Evolutionary conservation across 2,329 filamentous ascomycete species (phyloP), one percentile per base, ranked within the genome.

Genomic region (Ascochyta koolunga): DNA sequence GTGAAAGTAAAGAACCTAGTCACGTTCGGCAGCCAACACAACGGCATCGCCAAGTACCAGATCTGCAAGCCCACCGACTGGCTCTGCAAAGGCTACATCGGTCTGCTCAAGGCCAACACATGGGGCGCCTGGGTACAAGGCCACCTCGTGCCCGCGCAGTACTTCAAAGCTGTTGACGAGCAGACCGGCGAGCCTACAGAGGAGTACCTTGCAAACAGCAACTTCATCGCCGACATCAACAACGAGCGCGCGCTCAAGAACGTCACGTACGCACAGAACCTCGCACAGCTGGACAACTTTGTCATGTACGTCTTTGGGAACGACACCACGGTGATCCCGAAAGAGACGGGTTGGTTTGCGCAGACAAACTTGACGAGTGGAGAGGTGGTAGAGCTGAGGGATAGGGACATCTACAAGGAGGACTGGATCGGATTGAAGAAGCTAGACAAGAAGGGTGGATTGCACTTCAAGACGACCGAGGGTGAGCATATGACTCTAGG

Each of bases 211-310:
- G 85, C 87, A 62, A 74, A 86, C 70, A 95, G 90, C 66, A 93
- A 93, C 72, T 97, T 96, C 75, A 80, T 99, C 8, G 95, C 93
- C 9, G 93, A 98, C 71, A 88, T 98, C 77, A 99, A 99, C 77
- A 98, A 98, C 74, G 95, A 99, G 83, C 83, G 93, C 10, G 68
- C 62, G 42, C 57, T 79, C 49, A 96, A 96, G 83, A 96, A 92
- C 67, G 67, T 76, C 31, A 82, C 78, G 11, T 99, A 98, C 75
- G 86, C 83, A 70, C 75, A 83, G 64, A 89, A 93, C 69, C 63
- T 99, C 41, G 82, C 82, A 7, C 76, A 68, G 29, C 72, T 99
- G 70, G 84, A 89, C 67, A 89, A 88, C 65, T 89, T 98, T 60
- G 91, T 90, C 59, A 90, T 98, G 89, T 92, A 90, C 72, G 79